Conservation (phyloP, 345 rosid genomes). For the Melaleuca alternifolia region DNA sequence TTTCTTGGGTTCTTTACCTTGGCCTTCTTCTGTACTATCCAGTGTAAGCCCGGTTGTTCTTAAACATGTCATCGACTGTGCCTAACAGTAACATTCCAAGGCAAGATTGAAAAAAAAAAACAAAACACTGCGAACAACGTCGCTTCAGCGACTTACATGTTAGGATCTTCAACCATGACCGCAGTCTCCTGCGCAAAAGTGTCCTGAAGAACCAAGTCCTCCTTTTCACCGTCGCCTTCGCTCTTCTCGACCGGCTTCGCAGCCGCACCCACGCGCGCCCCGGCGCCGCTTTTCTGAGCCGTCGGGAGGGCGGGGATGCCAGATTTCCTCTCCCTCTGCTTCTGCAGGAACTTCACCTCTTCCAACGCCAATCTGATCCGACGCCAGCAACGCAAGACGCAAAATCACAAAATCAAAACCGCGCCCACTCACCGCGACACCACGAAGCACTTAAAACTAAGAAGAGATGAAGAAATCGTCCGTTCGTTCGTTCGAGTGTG, state of each 20-base stretch:
- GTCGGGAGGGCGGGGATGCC: constrained; percentile 60
- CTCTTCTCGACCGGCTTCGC: constrained; percentile 27
- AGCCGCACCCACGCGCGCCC: neutral
- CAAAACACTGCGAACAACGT: neutral
- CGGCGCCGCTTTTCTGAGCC: constrained; percentile 19
- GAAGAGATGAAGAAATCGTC: neutral
- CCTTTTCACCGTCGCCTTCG: constrained; percentile 90
- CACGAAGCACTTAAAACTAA: neutral
- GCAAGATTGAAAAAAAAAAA: neutral
- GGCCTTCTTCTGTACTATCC: neutral
- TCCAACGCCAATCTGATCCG: constrained; percentile 54
- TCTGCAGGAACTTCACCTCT: constrained; percentile 94
- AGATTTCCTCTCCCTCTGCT: constrained; percentile 75
- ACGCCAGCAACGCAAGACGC: neutral
- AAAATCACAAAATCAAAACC: neutral
- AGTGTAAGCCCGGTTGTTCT: neutral
- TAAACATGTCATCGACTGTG: neutral
- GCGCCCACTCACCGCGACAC: neutral
- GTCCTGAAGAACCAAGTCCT: constrained; percentile 92
- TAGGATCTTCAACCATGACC: constrained; percentile 88
- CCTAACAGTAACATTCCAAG: neutral
- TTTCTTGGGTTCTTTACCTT: neutral
- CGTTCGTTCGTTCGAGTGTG: neutral
- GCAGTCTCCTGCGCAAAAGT: constrained; percentile 99
- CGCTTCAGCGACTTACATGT: constrained; percentile 35